A percentile compares a stretch with the other conserved stretches of the same genome.
These are phyloP conservation scores for Metschnikowia santaceciliae DNA, from an alignment of 805 yeast genomes.

Conservation along the genomic window DNA sequence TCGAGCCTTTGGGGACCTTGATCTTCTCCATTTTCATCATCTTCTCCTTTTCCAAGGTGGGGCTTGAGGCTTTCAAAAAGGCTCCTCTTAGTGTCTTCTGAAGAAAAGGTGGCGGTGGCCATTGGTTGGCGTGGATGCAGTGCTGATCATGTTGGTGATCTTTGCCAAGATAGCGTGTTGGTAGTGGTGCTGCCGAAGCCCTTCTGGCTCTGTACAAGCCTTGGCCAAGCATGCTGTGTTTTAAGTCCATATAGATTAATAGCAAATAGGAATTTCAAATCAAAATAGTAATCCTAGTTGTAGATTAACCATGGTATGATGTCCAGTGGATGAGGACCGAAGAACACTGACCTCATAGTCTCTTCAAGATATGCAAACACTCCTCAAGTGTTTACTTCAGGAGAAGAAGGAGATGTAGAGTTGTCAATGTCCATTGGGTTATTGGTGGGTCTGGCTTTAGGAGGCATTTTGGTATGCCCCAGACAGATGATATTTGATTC, in stretches of 20 bases:
- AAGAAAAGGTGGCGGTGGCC: constrained; percentile 38
- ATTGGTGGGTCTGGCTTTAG: too few species aligned
- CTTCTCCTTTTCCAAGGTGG: constrained; percentile 68
- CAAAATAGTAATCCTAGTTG: too few species aligned
- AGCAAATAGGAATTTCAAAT: too few species aligned
- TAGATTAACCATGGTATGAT: too few species aligned
- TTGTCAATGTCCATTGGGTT: too few species aligned
- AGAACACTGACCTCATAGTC: too few species aligned
- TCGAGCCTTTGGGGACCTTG: constrained; percentile 76
- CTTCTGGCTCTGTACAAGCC: constrained; percentile 69
- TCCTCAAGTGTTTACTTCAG: too few species aligned
- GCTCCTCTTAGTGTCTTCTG: constrained; percentile 31
- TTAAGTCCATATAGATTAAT: constrained; percentile 19
- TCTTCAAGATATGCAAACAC: too few species aligned
- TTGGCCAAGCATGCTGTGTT: constrained; percentile 76
- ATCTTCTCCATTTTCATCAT: constrained; percentile 70
- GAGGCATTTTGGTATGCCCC: too few species aligned
- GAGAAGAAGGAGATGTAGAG: too few species aligned
- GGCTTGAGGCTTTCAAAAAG: constrained; percentile 54
- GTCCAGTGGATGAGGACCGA: too few species aligned
- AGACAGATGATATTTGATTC: too few species aligned
- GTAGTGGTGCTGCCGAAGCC: constrained; percentile 56
- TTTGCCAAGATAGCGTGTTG: constrained; percentile 57
- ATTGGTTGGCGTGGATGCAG: constrained; percentile 44
- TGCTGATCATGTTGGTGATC: constrained; percentile 57